Conservation (phyloP, 306 rosid genomes). For the Lathyrus sativus region DNA sequence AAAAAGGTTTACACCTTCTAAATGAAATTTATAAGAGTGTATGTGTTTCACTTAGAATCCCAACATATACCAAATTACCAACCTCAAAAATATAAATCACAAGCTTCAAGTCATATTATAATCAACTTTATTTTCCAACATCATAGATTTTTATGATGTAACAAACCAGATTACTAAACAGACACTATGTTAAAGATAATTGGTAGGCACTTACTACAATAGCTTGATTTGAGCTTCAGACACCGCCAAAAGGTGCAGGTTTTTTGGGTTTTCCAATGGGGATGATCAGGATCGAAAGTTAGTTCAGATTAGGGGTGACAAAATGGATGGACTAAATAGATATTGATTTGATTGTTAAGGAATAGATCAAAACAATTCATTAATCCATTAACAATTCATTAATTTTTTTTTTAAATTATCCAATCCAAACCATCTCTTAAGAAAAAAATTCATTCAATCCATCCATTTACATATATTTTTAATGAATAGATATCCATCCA, state of each 20-base stretch:
- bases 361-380: too few relatives aligned
- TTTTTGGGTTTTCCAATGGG: slow-evolving; percentile 57
- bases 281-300: slow-evolving; percentile 61
- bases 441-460: too few relatives aligned
- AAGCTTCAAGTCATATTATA: slow-evolving; percentile 27
- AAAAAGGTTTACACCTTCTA: slow-evolving; percentile 11
- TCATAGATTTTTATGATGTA: not conserved
- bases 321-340: too few relatives aligned
- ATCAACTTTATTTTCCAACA: slow-evolving; percentile 20
- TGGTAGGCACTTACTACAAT: slow-evolving; percentile 52
- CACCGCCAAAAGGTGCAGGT: slow-evolving; percentile 41
- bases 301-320: too few relatives aligned
- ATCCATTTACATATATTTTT: too few relatives aligned
- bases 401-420: too few relatives aligned
- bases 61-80: too few relatives aligned
- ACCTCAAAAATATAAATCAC: slow-evolving; percentile 1
- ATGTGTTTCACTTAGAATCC: not conserved
- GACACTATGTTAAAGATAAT: slow-evolving; percentile 13
- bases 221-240: slow-evolving; percentile 48
- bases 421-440: too few relatives aligned
- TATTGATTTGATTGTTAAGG: too few relatives aligned
- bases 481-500: too few relatives aligned
- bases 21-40: slow-evolving; percentile 16
- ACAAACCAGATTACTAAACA: not conserved
- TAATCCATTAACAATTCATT: too few relatives aligned